Evolutionary conservation across 2,329 filamentous ascomycete genomes (phyloP), one percentile per base, ranked within the genome.

Genomic region (Sarocladium oryzae): DNA sequence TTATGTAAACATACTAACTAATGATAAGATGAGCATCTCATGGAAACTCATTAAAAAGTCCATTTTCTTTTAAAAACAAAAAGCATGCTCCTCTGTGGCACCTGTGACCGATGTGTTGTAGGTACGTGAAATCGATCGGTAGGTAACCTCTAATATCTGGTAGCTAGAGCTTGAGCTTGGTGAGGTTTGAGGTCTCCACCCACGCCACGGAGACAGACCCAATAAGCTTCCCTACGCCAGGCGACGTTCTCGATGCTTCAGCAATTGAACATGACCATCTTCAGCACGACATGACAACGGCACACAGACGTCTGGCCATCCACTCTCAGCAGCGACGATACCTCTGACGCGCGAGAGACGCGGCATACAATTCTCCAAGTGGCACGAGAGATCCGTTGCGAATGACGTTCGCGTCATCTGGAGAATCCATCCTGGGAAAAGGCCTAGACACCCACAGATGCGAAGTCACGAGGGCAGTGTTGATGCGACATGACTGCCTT

Each of bases 361-460:
- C n/a, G n/a, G n/a, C n/a, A n/a, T n/a, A n/a, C n/a, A n/a, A n/a
- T n/a, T n/a, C n/a, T n/a, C n/a, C n/a, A n/a, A n/a, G n/a, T n/a
- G n/a, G n/a, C n/a, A n/a, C n/a, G n/a, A n/a, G n/a, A n/a, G n/a
- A n/a, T n/a, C n/a, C 21, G 21, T 16, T 16, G 20, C 40, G 40
- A 43, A 43, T 43, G 40, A 43, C 21, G 11, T 28, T 13, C 8
- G 26, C 21, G 11, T 4, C 40, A 16, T 15, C 21, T 28, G 4
- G 16, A 26, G 8, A 23, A 43, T 15, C 40, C 3, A n/a, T n/a
- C 40, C 26, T 20, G 40, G n/a, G n/a, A 23, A 20, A 24, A 28
- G 40, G 40, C 40, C 40, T 43, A n/a, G 21, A 9, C 40, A 26
- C 40, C 37, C 40, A 16, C 40, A 20, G 23, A 54, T 54, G 45